Percentiles rank a stretch among this genome's conserved stretches.
phyloP scores from a whole-genome alignment of 129 eudicot species.

The Pulicaria dysenterica region DNA sequence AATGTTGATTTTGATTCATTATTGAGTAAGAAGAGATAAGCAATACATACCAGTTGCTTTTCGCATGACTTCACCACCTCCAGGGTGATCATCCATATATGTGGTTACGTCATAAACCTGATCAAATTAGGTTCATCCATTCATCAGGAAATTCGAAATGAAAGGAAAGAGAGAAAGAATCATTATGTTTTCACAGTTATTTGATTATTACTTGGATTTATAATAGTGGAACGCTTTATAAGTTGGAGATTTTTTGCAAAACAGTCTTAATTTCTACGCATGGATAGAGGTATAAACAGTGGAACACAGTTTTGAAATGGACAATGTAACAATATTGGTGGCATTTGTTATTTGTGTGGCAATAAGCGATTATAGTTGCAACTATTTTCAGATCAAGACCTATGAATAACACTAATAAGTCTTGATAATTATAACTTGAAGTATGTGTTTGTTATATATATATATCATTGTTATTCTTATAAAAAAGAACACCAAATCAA shows the following conservation, averaged over 20 bases:
- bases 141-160: background rate
- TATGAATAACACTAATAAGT: too few species aligned
- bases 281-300: too few species aligned
- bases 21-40: background rate
- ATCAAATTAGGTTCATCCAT: constrained; percentile 4
- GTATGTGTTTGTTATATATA: too few species aligned
- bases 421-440: too few species aligned
- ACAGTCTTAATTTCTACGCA: too few species aligned
- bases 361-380: background rate
- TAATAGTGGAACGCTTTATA: too few species aligned
- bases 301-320: background rate
- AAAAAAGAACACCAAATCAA: background rate
- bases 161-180: background rate
- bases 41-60: constrained; percentile 22
- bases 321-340: background rate
- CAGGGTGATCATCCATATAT: constrained; percentile 31
- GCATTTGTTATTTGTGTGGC: background rate
- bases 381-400: background rate
- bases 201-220: background rate
- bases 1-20: background rate
- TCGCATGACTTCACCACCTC: constrained; percentile 29
- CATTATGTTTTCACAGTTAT: too few species aligned
- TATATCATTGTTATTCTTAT: too few species aligned
- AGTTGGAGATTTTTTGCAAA: too few species aligned
- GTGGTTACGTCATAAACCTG: constrained; percentile 41